Percentiles rank a stretch among this genome's conserved stretches.
Conservation (phyloP, 2,329 filamentous ascomycete species). For the Diaporthe amygdali region DNA sequence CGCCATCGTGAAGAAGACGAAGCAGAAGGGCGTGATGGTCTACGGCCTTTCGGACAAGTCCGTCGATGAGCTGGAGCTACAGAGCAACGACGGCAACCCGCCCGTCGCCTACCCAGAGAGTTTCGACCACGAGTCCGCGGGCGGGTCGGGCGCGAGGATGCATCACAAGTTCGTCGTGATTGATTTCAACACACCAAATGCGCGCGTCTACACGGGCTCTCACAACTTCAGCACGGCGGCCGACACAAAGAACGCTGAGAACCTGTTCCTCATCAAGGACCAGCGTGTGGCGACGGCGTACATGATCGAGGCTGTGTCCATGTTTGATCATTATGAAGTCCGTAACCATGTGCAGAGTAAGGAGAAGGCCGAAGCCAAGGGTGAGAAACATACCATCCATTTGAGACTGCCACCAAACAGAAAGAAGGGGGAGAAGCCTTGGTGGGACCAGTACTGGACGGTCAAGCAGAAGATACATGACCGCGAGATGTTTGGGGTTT, state of each 20-base stretch:
- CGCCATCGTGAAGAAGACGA: slow-evolving; percentile 27
- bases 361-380: slow-evolving; percentile 25
- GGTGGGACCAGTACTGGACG: slow-evolving; percentile 31
- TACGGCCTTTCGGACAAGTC: slow-evolving; percentile 31
- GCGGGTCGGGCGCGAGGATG: slow-evolving; percentile 29
- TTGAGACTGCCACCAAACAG: slow-evolving; percentile 24
- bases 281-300: slow-evolving; percentile 29
- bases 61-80: slow-evolving; percentile 27
- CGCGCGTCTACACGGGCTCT: slow-evolving; percentile 31
- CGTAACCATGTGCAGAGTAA: slow-evolving; percentile 26
- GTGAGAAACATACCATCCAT: slow-evolving; percentile 23
- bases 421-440: slow-evolving; percentile 25
- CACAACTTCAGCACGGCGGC: slow-evolving; percentile 30
- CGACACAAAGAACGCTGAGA: slow-evolving; percentile 29
- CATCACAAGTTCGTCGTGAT: slow-evolving; percentile 32
- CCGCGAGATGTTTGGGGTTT: slow-evolving; percentile 28
- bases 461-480: slow-evolving; percentile 28
- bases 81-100: slow-evolving; percentile 28
- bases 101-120: slow-evolving; percentile 29
- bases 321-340: slow-evolving; percentile 31
- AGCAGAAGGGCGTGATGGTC: slow-evolving; percentile 28
- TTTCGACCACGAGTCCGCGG: slow-evolving; percentile 27
- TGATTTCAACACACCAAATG: slow-evolving; percentile 30
- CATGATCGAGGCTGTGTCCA: slow-evolving; percentile 31
- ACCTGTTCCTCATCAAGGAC: slow-evolving; percentile 28